Conservation (phyloP, 1,284 basidiomycete species). For the Filobasidium uniguttulatum region DNA sequence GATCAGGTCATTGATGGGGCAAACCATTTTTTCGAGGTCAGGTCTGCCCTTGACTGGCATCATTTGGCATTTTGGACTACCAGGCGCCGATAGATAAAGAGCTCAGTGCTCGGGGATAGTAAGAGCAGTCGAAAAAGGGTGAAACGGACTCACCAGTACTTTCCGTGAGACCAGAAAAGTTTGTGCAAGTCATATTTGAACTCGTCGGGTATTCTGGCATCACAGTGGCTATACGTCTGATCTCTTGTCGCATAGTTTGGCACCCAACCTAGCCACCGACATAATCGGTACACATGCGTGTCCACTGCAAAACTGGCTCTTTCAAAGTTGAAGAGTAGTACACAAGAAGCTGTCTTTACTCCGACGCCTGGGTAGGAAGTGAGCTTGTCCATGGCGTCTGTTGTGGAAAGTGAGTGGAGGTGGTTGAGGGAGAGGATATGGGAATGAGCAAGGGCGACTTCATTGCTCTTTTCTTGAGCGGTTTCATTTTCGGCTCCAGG, state of each 20-base stretch:
- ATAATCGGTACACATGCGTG: constrained; percentile 36
- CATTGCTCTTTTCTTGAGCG: not conserved
- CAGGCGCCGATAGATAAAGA: not conserved
- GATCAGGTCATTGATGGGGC: constrained; percentile 12
- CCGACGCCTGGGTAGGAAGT: constrained; percentile 58
- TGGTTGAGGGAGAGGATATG: constrained; percentile 38
- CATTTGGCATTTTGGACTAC: constrained; percentile 10
- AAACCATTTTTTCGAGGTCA: constrained; percentile 12
- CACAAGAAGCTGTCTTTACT: constrained; percentile 64
- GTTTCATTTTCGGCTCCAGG: not conserved
- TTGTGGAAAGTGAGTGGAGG: constrained; percentile 41
- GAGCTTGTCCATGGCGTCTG: constrained; percentile 54
- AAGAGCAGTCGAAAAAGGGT: not conserved
- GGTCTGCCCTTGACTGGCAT: constrained; percentile 10
- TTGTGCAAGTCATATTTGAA: constrained; percentile 12
- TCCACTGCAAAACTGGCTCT: constrained; percentile 63
- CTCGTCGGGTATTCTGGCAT: constrained; percentile 12
- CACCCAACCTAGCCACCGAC: constrained; percentile 14
- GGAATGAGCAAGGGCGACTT: not conserved
- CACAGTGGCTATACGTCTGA: constrained; percentile 13
- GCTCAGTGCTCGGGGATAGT: not conserved
- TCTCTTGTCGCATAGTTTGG: constrained; percentile 10
- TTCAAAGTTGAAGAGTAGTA: constrained; percentile 60
- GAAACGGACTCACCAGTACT: constrained; percentile 8
- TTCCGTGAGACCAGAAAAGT: constrained; percentile 15